phyloP scores from a whole-genome alignment of 768 basidiomycete species.

The Pulveroboletus sp. region DNA sequence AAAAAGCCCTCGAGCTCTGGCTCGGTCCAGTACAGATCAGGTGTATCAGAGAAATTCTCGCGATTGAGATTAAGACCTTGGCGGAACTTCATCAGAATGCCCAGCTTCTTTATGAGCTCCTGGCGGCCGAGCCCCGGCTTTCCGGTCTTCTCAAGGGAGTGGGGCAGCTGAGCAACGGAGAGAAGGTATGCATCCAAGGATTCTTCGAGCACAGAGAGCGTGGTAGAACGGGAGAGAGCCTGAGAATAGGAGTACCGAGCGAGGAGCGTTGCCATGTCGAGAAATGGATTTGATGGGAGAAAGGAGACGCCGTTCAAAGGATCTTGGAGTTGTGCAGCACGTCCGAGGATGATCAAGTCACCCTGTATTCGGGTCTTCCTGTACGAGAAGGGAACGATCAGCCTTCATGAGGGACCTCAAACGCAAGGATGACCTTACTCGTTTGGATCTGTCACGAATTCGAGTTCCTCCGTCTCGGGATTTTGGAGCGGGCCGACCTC shows the following conservation, averaged over 20 bases:
- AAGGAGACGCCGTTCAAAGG: conserved; percentile 40
- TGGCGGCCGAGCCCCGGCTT: conserved; percentile 77
- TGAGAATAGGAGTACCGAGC: conserved; percentile 91
- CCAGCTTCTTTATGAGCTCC: conserved; percentile 88
- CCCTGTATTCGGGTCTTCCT: conserved; percentile 87
- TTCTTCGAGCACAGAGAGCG: conserved; percentile 82
- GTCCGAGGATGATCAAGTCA: conserved; percentile 86
- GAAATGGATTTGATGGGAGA: conserved; percentile 45
- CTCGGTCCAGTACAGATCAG: conserved; percentile 94
- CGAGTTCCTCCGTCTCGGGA: conserved; percentile 83
- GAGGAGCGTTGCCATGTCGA: conserved; percentile 69
- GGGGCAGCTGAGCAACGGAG: conserved; percentile 76
- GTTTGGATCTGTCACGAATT: conserved; percentile 86
- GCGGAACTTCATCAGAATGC: conserved; percentile 85
- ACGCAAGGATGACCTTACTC: conserved; percentile 50
- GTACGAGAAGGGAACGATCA: conserved; percentile 6
- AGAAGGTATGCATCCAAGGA: conserved; percentile 79
- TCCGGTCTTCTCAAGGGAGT: conserved; percentile 70
- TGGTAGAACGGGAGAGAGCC: conserved; percentile 83
- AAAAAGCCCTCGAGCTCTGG: conserved; percentile 88
- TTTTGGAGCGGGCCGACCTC: conserved; percentile 63
- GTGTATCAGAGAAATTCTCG: conserved; percentile 84
- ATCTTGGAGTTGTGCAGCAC: conserved; percentile 54
- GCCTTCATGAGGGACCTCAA: not conserved
- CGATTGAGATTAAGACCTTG: conserved; percentile 88